Conservation (phyloP, 305 asterid genomes). For the Fraxinus paxiana region DNA sequence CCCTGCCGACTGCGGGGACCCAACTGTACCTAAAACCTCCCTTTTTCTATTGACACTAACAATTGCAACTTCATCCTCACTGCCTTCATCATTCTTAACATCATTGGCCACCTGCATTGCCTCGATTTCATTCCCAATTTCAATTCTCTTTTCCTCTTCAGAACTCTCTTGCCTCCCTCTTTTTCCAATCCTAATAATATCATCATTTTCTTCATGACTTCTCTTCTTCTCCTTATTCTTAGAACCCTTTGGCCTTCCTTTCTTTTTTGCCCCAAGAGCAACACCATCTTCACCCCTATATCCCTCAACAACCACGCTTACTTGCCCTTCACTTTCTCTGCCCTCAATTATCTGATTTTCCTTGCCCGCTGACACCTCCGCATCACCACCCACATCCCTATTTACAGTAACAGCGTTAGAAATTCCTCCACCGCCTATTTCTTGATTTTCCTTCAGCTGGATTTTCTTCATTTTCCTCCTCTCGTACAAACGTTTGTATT, state of each 20-base stretch:
- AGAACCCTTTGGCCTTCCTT: slow-evolving; percentile 38
- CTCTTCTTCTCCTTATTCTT: slow-evolving; percentile 23
- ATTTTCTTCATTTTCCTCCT: not conserved
- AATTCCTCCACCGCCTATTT: not conserved
- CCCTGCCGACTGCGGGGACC: not conserved
- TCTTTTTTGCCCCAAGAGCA: slow-evolving; percentile 25
- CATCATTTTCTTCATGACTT: slow-evolving; percentile 1
- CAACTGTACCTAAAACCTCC: not conserved
- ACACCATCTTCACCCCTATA: not conserved
- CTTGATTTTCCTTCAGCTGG: slow-evolving; percentile 6
- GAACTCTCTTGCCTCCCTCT: slow-evolving; percentile 19
- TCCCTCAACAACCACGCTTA: not conserved
- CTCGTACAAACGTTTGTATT: not conserved
- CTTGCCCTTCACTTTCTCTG: slow-evolving; percentile 4
- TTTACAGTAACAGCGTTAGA: slow-evolving; percentile 1
- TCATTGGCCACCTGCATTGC: slow-evolving; percentile 18
- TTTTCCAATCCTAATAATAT: not conserved
- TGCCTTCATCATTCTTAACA: slow-evolving; percentile 3
- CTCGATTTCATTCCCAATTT: not conserved
- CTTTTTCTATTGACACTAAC: not conserved
- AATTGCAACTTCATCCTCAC: not conserved
- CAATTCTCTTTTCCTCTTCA: slow-evolving; percentile 10
- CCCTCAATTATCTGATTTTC: slow-evolving; percentile 7
- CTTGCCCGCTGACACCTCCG: slow-evolving; percentile 22
- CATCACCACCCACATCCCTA: slow-evolving; percentile 6